phyloP scores from a whole-genome alignment of 176 grass and related monocot genomes.

The Carex kokanica region DNA sequence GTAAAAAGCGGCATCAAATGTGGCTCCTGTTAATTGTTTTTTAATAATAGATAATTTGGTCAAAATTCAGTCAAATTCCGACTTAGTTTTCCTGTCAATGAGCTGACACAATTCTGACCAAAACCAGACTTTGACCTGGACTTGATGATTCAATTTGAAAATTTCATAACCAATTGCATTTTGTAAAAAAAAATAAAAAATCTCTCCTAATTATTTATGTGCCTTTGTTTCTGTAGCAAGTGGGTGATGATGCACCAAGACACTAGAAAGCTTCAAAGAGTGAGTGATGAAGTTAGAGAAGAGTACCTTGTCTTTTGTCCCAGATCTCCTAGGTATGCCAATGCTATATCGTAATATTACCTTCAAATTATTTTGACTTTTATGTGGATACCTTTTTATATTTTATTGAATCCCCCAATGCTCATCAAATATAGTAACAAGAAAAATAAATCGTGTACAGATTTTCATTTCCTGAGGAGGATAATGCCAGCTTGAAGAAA shows the following conservation, averaged over 20 bases:
- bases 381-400: background rate
- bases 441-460: conserved; percentile 41
- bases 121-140: background rate
- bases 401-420: background rate
- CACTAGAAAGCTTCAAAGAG: conserved; percentile 94
- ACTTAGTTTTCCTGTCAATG: background rate
- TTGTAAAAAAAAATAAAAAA: background rate
- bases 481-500: conserved; percentile 95
- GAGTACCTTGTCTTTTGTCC: conserved; percentile 92
- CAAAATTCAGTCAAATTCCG: background rate
- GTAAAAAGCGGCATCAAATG: background rate
- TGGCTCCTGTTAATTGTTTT: background rate
- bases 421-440: conserved; percentile 10
- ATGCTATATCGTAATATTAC: conserved; percentile 2
- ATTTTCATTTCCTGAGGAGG: conserved; percentile 89
- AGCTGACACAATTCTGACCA: background rate
- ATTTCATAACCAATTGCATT: background rate
- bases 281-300: conserved; percentile 95
- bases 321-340: conserved; percentile 67
- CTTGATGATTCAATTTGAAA: background rate
- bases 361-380: conserved; percentile 2
- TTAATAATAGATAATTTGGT: background rate
- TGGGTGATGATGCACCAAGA: conserved; percentile 99
- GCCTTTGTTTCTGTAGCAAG: conserved; percentile 53
- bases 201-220: background rate